Conservation (phyloP, 2,329 filamentous ascomycete species). For the Fusarium lyarnte region DNA sequence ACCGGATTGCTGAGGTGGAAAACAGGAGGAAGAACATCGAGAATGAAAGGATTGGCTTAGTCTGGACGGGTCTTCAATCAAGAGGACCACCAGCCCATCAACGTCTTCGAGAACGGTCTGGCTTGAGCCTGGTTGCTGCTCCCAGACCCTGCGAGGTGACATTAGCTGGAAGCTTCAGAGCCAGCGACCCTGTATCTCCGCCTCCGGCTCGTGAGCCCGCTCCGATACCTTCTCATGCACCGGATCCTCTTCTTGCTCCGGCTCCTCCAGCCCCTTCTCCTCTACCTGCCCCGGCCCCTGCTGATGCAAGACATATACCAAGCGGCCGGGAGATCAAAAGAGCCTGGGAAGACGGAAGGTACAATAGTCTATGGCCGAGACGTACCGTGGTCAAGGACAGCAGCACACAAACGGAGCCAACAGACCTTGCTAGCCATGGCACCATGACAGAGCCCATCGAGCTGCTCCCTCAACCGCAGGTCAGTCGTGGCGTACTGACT, state of each 20-base stretch:
- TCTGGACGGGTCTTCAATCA: background rate
- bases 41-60: background rate
- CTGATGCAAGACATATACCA: background rate
- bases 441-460: background rate
- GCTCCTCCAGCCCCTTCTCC: background rate
- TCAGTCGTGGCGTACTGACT: constrained; percentile 1
- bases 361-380: background rate
- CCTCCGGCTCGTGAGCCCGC: background rate
- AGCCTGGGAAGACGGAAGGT: background rate
- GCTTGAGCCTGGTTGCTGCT: background rate
- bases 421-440: background rate
- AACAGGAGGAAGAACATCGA: background rate
- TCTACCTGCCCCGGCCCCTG: background rate
- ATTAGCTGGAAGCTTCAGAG: background rate
- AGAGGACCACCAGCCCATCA: background rate
- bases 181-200: background rate
- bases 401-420: constrained; percentile 11
- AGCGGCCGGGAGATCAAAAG: background rate
- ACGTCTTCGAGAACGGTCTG: background rate
- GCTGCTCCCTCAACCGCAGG: background rate
- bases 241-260: background rate
- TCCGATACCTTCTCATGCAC: background rate
- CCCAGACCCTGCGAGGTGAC: background rate
- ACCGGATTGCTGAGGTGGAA: background rate
- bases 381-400: background rate